These are phyloP conservation scores for Apophysomyces trapeziformis DNA, from an alignment of 371 early-diverging fungal species.

Conservation along the genomic window DNA sequence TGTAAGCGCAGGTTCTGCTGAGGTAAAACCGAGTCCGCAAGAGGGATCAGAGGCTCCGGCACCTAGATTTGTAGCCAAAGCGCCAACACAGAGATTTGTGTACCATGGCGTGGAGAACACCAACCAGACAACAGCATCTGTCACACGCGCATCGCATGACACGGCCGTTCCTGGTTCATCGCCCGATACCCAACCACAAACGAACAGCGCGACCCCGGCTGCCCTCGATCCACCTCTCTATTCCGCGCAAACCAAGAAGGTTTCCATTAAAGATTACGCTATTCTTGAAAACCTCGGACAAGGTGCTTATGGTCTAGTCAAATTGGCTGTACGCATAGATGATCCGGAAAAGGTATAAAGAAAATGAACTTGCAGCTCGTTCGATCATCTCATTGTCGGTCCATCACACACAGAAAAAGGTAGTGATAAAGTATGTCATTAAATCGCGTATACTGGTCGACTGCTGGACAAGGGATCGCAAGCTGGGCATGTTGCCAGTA, in stretches of 20 bases:
- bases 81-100: conserved; percentile 4
- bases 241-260: conserved; percentile 51
- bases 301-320: conserved; percentile 77
- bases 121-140: conserved; percentile 11
- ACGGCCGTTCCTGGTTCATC: background rate
- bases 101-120: conserved; percentile 1
- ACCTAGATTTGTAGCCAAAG: conserved; percentile 13
- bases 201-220: conserved; percentile 9
- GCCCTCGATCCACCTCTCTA: conserved; percentile 23
- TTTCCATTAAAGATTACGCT: conserved; percentile 62
- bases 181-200: background rate
- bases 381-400: conserved; percentile 11
- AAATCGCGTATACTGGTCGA: conserved; percentile 74
- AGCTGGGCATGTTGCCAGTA: conserved; percentile 67
- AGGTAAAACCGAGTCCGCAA: conserved; percentile 24
- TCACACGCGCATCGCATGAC: conserved; percentile 22
- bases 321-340: conserved; percentile 47
- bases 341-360: conserved; percentile 45
- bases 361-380: background rate
- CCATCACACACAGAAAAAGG: conserved; percentile 42
- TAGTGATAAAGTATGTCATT: conserved; percentile 80
- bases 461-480: conserved; percentile 70
- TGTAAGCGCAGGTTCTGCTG: background rate
- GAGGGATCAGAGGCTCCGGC: conserved; percentile 25
- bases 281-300: conserved; percentile 69